A percentile compares a stretch with the other conserved stretches of the same genome.
phyloP scores from a whole-genome alignment of 805 yeast species.

The Schwanniomyces sp. region DNA sequence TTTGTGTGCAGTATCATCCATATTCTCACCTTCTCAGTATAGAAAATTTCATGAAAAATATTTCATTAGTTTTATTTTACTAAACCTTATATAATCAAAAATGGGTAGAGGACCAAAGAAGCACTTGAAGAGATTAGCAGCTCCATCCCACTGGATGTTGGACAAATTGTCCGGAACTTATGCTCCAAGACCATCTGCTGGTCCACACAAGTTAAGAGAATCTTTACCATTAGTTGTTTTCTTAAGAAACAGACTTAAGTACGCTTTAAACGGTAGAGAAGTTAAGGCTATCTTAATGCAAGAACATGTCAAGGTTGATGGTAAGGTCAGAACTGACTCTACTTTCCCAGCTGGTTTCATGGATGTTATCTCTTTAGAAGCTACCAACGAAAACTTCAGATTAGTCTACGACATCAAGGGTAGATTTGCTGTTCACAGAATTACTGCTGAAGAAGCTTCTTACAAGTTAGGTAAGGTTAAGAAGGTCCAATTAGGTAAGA shows the following conservation, averaged over 20 bases:
- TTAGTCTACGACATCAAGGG: constrained; percentile 98
- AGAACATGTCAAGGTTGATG: constrained; percentile 97
- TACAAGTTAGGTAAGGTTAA: constrained; percentile 98
- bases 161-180: constrained; percentile 99
- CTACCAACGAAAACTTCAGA: constrained; percentile 99
- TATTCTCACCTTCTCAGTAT: background rate
- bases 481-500: constrained; percentile 98
- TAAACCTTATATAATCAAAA: constrained; percentile 5
- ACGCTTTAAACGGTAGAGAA: constrained; percentile 98
- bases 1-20: background rate
- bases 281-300: constrained; percentile 98
- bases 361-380: constrained; percentile 97
- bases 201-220: constrained; percentile 99
- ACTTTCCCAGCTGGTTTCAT: constrained; percentile 99
- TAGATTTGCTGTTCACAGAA: constrained; percentile 99
- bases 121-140: constrained; percentile 99
- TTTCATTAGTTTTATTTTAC: background rate
- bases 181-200: constrained; percentile 99
- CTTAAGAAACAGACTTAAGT: constrained; percentile 98
- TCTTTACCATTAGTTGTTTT: constrained; percentile 95
- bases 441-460: constrained; percentile 96
- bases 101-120: constrained; percentile 61
- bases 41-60: constrained; percentile 5
- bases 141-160: constrained; percentile 99
- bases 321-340: constrained; percentile 98